A percentile compares a stretch with the other conserved stretches of the same genome.
These are phyloP conservation scores for Starmera quercuum DNA, from an alignment of 805 yeast species.

Conservation along the genomic window DNA sequence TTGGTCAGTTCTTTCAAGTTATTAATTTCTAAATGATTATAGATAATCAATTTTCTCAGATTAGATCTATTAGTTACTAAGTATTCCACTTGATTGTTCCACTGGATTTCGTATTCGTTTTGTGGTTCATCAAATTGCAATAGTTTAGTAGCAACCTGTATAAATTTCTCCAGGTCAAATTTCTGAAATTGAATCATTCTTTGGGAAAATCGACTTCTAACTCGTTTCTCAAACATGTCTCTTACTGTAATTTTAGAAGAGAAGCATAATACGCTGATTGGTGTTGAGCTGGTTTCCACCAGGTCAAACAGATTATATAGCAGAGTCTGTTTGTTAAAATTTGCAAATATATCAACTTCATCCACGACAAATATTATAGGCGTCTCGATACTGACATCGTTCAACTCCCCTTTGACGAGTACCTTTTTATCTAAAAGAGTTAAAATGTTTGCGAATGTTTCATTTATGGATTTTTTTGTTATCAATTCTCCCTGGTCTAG, in stretches of 20 bases:
- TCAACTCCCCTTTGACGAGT: constrained; percentile 12
- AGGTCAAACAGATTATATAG: constrained; percentile 84
- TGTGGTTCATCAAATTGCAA: constrained; percentile 23
- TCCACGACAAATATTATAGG: constrained; percentile 77
- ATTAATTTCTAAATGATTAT: constrained; percentile 50
- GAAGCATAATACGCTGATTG: constrained; percentile 76
- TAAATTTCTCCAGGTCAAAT: constrained; percentile 37
- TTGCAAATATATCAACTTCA: constrained; percentile 75
- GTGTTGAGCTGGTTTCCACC: constrained; percentile 61
- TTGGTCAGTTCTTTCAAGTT: constrained; percentile 46
- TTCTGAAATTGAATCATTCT: constrained; percentile 56
- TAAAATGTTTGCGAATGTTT: constrained; percentile 54
- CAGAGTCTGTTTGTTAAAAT: constrained; percentile 68
- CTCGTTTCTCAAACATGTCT: constrained; percentile 85
- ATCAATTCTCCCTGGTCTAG: constrained; percentile 24
- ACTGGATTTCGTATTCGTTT: constrained; percentile 23
- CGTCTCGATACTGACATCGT: constrained; percentile 22
- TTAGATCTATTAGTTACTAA: constrained; percentile 21
- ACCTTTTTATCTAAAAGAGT: constrained; percentile 38
- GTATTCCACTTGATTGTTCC: constrained; percentile 37
- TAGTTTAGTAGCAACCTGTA: constrained; percentile 35
- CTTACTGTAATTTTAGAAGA: constrained; percentile 69
- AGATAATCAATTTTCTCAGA: constrained; percentile 29
- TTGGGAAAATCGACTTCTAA: constrained; percentile 83
- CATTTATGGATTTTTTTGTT: constrained; percentile 47